Evolutionary conservation across 306 rosid species (phyloP), one percentile per base, ranked within the genome.

Genomic region (Malus asiatica): DNA sequence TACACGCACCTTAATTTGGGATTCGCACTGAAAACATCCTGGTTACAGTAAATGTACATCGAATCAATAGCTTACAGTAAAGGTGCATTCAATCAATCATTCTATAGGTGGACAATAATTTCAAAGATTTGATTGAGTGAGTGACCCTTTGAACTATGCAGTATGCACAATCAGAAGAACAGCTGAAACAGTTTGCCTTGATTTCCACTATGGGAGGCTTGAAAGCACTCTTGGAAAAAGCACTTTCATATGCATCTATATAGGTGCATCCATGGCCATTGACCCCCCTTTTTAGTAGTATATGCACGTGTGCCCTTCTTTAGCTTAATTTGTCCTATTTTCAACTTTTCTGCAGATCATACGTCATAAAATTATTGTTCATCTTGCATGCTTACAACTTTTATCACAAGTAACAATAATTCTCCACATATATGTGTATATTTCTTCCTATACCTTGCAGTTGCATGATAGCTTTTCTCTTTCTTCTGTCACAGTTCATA

Each of bases 361-460:
- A 19, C 2, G 14, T 27, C 14, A 12, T 61, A 13, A 25, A 25
- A 14, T 29, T 2, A 40, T 78, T 76, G 71, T 77, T 82, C 68
- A 72, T 48, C 55, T 20, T 77, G 72, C 71, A 61, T 67, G 76
- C 73, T 74, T 68, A 46, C 78, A 4, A 40, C 44, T 66, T 66
- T 60, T 15, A 16, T 51, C 57, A 51, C 11, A 40, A 40, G 44
- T 40, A 40, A 40, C 44, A 40, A 40, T 40, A 40, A 40, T 40
- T 40, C 44, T 40, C 44, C 44, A 40, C 44, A 40, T 9, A 40
- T 9, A 40, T 9, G 9, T 40, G 44, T 42, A 42, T 42, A 42
- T 42, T 9, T 42, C 45, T 42, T 42, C 45, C 3, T 42, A 42
- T 42, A 42, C 3, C 45, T 42, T 42, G 45, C 45, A 42, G 45